A percentile compares a stretch with the other conserved stretches of the same genome.
These are phyloP conservation scores for Areca catechu DNA, from an alignment of 176 grass and related monocot genomes.

Conservation along the genomic window DNA sequence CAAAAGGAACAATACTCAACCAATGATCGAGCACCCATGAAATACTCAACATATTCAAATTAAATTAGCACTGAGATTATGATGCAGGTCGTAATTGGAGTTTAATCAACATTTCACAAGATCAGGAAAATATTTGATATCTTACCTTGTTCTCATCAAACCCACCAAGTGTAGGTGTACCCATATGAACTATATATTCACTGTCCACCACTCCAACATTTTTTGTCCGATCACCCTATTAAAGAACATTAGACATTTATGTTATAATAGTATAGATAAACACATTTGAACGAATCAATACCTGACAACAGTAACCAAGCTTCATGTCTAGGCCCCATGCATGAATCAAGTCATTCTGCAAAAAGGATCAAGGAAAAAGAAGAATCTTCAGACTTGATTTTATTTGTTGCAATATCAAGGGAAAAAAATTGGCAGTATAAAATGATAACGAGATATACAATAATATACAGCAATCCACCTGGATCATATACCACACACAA, in stretches of 20 bases:
- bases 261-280: neutral
- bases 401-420: too few relatives aligned
- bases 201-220: conserved; percentile 9
- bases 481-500: conserved; percentile 14
- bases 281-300: neutral
- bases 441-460: too few relatives aligned
- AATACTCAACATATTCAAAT: too few relatives aligned
- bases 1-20: too few relatives aligned
- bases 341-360: conserved; percentile 15
- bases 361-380: neutral
- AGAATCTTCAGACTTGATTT: too few relatives aligned
- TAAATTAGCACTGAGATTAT: too few relatives aligned
- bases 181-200: conserved; percentile 14
- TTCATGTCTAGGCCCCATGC: conserved; percentile 17
- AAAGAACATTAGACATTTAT: neutral
- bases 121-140: neutral
- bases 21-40: too few relatives aligned
- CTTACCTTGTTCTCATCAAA: conserved; percentile 7
- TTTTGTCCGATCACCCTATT: conserved; percentile 6
- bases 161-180: conserved; percentile 9
- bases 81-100: too few relatives aligned
- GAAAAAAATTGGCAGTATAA: too few relatives aligned
- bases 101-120: neutral
- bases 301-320: conserved; percentile 16
- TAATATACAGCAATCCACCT: too few relatives aligned